Conservation (phyloP, 345 rosid species). For the Heritiera littoralis region DNA sequence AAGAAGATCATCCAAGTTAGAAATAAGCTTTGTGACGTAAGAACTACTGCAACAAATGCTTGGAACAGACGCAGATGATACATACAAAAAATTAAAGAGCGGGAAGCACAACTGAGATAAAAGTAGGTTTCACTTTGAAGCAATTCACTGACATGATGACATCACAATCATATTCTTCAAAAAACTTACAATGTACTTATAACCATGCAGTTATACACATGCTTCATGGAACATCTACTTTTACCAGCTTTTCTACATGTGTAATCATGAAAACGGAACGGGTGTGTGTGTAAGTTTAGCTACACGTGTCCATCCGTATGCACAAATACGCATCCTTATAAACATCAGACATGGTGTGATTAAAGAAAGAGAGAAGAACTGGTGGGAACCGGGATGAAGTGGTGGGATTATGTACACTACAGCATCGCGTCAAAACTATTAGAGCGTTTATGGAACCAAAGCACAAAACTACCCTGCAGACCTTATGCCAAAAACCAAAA, state of each 20-base stretch:
- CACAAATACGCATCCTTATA: background rate
- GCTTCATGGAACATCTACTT: background rate
- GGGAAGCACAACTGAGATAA: background rate
- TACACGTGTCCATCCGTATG: background rate
- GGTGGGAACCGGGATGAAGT: too few species aligned
- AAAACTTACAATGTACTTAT: background rate
- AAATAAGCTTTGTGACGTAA: background rate
- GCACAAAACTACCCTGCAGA: background rate
- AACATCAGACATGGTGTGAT: background rate
- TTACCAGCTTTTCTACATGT: background rate
- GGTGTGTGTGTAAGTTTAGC: background rate
- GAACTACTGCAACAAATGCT: background rate
- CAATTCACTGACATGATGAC: background rate
- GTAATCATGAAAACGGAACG: background rate
- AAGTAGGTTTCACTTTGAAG: background rate
- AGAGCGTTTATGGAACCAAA: background rate
- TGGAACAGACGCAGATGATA: background rate
- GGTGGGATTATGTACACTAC: too few species aligned
- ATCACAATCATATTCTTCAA: background rate
- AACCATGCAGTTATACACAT: background rate
- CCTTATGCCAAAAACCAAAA: background rate
- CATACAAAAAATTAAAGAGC: background rate
- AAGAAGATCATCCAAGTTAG: conserved; percentile 24
- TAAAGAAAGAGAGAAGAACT: background rate
- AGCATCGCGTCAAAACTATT: background rate